Evolutionary conservation across 2,329 filamentous ascomycete genomes (phyloP).

Genomic region (Huntiella decipiens): DNA sequence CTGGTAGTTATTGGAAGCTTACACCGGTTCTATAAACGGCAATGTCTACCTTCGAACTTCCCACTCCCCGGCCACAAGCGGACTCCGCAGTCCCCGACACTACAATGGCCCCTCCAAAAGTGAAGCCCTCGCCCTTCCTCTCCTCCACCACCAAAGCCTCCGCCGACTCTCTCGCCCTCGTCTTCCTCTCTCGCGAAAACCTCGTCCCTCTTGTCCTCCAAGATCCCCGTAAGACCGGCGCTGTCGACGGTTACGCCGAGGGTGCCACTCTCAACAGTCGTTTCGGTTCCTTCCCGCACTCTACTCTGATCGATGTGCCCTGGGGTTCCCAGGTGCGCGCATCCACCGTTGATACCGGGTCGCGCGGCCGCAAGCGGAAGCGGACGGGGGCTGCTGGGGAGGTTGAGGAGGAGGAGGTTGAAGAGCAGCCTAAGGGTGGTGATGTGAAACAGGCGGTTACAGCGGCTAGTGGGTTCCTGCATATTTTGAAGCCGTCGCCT

Average conservation of each 20-base stretch:
- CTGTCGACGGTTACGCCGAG: conserved; percentile 36
- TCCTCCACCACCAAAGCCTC: conserved; percentile 44
- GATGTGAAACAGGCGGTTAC: conserved; percentile 29
- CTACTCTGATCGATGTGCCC: conserved; percentile 53
- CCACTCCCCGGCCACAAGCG: neutral
- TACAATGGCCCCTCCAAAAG: conserved; percentile 5
- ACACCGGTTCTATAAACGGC: too few species aligned
- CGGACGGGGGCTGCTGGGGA: conserved; percentile 16
- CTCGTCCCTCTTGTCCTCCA: conserved; percentile 31
- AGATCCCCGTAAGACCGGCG: conserved; percentile 26
- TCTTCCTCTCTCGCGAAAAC: conserved; percentile 77
- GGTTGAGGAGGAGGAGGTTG: conserved; percentile 14
- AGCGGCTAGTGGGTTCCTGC: conserved; percentile 52
- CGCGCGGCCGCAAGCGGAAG: conserved; percentile 50
- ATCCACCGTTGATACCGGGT: conserved; percentile 77
- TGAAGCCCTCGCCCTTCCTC: conserved; percentile 54
- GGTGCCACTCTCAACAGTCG: conserved; percentile 75
- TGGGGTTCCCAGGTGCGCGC: conserved; percentile 90
- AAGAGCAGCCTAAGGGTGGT: conserved; percentile 19
- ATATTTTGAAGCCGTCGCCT: conserved; percentile 60
- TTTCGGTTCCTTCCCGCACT: conserved; percentile 79
- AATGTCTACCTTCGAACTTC: neutral
- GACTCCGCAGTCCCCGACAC: neutral
- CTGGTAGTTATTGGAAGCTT: too few species aligned
- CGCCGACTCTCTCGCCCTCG: conserved; percentile 53